Base-by-base conservation (phyloP, 176 grass and related monocot genomes). In the Lolium perenne region DNA sequence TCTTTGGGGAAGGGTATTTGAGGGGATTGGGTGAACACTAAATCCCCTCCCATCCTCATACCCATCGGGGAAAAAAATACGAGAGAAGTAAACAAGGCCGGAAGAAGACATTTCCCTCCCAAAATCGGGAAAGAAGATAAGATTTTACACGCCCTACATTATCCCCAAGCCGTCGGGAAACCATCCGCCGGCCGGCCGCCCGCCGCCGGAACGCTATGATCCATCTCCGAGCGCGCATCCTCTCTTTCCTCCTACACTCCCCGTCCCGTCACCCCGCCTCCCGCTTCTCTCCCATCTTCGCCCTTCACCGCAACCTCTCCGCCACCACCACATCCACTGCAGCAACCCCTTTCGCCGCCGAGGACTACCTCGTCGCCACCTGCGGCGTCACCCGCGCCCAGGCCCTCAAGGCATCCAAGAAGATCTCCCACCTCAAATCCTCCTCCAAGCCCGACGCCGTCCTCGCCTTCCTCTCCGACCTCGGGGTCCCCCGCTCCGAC, bases 301-400 rank as follows among this genome's bases (percentile, higher is more conserved):
- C 71, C 1, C 6, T 40, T 7, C 43, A 1, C 71, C 71, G 22
- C 71, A 46, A 15, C 61, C 8, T 57, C 61, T 56, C 83, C 61
- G 4, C 74, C 74, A 4, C 48, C 47, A 43, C 74, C 47, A n/a
- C 83, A 35, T 22, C 71, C 11, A 1, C 6, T 12, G 0, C 60
- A 38, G n/a, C 61, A 3, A 8, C 15, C 11, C 74, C 46, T 17
- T 85, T 85, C 83, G 57, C 82, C 73, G 77, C 79, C 49, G 32
- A 81, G 23, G 80, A 87, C 3, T 91, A 87, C 72, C 89, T 84
- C n/a, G 64, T 91, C 45, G 51, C 73, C 63, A 64, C 79, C 51
- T 87, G 85, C 25, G 54, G 57, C 54, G 70, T 87, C 65, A 79
- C 84, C 10, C 38, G 17, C 4, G 55, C 75, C 0, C 80, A 78